Conservation (phyloP, 768 basidiomycete species). For the Boletus barrowsii region DNA sequence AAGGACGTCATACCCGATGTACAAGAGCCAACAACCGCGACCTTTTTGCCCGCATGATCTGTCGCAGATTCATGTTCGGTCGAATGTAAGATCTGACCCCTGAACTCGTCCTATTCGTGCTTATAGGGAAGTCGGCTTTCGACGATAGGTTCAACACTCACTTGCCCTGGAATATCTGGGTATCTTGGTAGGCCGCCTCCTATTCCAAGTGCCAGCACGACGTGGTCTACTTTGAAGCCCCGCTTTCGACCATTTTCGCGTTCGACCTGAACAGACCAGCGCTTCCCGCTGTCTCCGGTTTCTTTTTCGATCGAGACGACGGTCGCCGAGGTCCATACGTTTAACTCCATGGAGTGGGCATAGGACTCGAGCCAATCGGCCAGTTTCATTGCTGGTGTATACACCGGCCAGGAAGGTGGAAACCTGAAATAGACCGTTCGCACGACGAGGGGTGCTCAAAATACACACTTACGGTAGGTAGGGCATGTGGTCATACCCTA, state of each 20-base stretch:
- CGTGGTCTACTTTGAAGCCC: conserved; percentile 43
- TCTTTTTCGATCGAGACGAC: conserved; percentile 29
- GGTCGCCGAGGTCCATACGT: conserved; percentile 57
- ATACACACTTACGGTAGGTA: conserved; percentile 48
- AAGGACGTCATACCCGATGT: conserved; percentile 47
- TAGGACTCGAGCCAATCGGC: conserved; percentile 70
- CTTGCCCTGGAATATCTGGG: conserved; percentile 45
- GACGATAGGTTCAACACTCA: conserved; percentile 13
- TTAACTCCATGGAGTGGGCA: conserved; percentile 56
- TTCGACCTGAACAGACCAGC: conserved; percentile 43
- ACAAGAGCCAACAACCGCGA: conserved; percentile 64
- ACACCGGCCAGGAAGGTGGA: conserved; percentile 59
- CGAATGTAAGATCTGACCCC: conserved; percentile 63
- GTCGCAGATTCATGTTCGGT: conserved; percentile 49
- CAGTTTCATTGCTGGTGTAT: conserved; percentile 51
- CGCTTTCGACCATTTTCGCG: conserved; percentile 36
- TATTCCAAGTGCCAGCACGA: conserved; percentile 50
- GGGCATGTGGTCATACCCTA: conserved; percentile 48
- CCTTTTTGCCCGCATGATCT: conserved; percentile 66
- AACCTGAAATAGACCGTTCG: conserved; percentile 36
- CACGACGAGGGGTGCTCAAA: background rate
- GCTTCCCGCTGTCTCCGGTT: conserved; percentile 30
- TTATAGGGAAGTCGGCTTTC: conserved; percentile 1
- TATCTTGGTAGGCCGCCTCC: conserved; percentile 42
- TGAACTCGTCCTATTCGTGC: conserved; percentile 48